Evolutionary conservation across 106 monocot species (phyloP).

Genomic region (Acorus calamus): DNA sequence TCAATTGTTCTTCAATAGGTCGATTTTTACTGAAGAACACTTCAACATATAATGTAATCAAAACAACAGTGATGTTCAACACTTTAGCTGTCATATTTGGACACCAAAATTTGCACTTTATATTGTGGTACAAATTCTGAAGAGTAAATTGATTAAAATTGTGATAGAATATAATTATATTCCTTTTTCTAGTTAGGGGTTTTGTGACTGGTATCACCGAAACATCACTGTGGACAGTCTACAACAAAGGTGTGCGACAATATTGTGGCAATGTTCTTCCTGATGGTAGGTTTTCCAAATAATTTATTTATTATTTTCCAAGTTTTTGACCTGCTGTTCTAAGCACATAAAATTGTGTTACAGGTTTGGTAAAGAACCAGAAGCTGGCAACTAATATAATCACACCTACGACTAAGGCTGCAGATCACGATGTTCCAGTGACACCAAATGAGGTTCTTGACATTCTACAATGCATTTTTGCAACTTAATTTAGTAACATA

Average conservation of each 20-base stretch:
- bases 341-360: conserved; percentile 1
- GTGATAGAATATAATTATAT: background rate
- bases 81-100: too few species aligned
- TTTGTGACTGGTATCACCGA: conserved; percentile 95
- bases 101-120: too few species aligned
- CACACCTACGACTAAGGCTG: conserved; percentile 90
- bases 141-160: background rate
- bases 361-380: conserved; percentile 94
- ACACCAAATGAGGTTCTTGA: conserved; percentile 73
- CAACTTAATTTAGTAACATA: too few species aligned
- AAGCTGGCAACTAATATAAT: conserved; percentile 78
- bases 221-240: conserved; percentile 95
- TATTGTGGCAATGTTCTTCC: conserved; percentile 89
- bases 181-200: conserved; percentile 59
- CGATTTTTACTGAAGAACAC: too few species aligned
- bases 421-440: conserved; percentile 90
- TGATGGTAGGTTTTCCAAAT: conserved; percentile 39
- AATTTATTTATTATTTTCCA: background rate
- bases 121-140: too few species aligned
- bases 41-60: too few species aligned
- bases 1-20: too few species aligned
- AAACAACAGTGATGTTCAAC: too few species aligned
- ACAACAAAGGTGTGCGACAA: conserved; percentile 63
- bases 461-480: too few species aligned
- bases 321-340: background rate